Percentiles rank a stretch among this genome's conserved stretches.
phyloP scores from a whole-genome alignment of 2,329 filamentous ascomycete genomes.

The Didymella exigua region DNA sequence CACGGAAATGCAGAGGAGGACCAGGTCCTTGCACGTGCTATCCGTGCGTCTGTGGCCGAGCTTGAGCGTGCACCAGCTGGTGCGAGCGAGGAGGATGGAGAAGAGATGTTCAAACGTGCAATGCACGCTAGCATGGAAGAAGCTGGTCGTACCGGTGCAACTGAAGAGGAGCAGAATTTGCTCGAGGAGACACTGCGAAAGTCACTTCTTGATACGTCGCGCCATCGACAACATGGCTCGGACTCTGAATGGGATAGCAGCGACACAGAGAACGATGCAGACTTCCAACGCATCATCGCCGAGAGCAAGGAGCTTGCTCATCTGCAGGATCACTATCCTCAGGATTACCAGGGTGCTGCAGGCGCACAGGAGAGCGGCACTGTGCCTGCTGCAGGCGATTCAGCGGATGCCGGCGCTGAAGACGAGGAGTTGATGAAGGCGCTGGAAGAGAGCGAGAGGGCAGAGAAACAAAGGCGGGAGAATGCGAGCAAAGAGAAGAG shows the following conservation, averaged over 20 bases:
- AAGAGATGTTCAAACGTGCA: slow-evolving; percentile 56
- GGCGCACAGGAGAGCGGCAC: slow-evolving; percentile 15
- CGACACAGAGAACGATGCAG: slow-evolving; percentile 45
- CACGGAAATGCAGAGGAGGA: slow-evolving; percentile 73
- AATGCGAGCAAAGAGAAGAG: slow-evolving; percentile 52
- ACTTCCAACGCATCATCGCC: slow-evolving; percentile 45
- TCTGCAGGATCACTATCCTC: slow-evolving; percentile 29
- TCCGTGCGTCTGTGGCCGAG: slow-evolving; percentile 72
- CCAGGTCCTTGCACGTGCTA: slow-evolving; percentile 71
- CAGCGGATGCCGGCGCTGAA: slow-evolving; percentile 2
- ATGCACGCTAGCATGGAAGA: slow-evolving; percentile 58
- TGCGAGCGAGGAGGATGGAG: slow-evolving; percentile 49
- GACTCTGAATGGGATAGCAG: slow-evolving; percentile 38
- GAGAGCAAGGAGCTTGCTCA: slow-evolving; percentile 41
- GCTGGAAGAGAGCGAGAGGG: slow-evolving; percentile 35
- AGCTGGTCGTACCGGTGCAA: slow-evolving; percentile 42
- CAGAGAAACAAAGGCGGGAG: slow-evolving; percentile 49
- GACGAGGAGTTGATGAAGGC: slow-evolving; percentile 36
- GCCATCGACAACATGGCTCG: slow-evolving; percentile 21
- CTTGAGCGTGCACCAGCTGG: slow-evolving; percentile 49
- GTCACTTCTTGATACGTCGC: slow-evolving; percentile 52
- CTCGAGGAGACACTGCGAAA: slow-evolving; percentile 54
- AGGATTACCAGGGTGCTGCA: slow-evolving; percentile 22
- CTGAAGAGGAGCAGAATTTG: slow-evolving; percentile 46
- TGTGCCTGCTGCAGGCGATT: slow-evolving; percentile 3